Conservation (phyloP, 495 filamentous ascomycete species). For the Penicillium samsonianum region DNA sequence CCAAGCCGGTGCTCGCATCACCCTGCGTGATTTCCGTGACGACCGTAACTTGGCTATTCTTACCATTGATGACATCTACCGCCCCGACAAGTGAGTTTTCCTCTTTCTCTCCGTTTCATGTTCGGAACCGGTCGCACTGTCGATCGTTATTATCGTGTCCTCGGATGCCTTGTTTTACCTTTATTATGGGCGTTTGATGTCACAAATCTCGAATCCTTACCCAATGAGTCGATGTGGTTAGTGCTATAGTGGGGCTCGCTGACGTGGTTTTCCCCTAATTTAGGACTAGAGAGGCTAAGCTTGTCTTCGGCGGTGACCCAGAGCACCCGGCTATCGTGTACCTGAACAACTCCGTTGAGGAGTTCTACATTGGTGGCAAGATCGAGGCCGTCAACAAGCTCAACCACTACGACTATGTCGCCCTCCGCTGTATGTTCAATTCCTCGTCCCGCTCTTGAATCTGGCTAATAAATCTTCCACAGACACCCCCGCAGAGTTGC, state of each 20-base stretch:
- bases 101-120: slow-evolving; percentile 11
- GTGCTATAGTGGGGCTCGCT: slow-evolving; percentile 32
- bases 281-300: slow-evolving; percentile 83
- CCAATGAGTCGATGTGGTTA: slow-evolving; percentile 12
- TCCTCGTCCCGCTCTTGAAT: background rate
- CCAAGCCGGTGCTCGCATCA: slow-evolving; percentile 76
- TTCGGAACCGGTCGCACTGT: slow-evolving; percentile 7
- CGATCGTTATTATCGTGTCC: slow-evolving; percentile 12
- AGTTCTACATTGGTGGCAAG: slow-evolving; percentile 94
- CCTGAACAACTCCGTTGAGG: slow-evolving; percentile 73
- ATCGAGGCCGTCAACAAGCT: slow-evolving; percentile 90
- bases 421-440: slow-evolving; percentile 73
- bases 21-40: slow-evolving; percentile 93
- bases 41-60: slow-evolving; percentile 94
- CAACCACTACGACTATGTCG: slow-evolving; percentile 99
- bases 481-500: slow-evolving; percentile 95
- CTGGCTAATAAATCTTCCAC: slow-evolving; percentile 2
- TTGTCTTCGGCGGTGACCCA: slow-evolving; percentile 92
- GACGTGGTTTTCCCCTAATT: slow-evolving; percentile 41
- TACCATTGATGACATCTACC: slow-evolving; percentile 94
- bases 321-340: slow-evolving; percentile 93
- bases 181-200: slow-evolving; percentile 2
- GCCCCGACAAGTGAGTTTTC: slow-evolving; percentile 82
- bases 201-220: slow-evolving; percentile 12
- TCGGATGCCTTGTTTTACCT: slow-evolving; percentile 3